A percentile compares a stretch with the other conserved stretches of the same genome.
Evolutionary conservation across 192 early-diverging fungal genomes (phyloP).

Genomic region (Coemansia umbellata): DNA sequence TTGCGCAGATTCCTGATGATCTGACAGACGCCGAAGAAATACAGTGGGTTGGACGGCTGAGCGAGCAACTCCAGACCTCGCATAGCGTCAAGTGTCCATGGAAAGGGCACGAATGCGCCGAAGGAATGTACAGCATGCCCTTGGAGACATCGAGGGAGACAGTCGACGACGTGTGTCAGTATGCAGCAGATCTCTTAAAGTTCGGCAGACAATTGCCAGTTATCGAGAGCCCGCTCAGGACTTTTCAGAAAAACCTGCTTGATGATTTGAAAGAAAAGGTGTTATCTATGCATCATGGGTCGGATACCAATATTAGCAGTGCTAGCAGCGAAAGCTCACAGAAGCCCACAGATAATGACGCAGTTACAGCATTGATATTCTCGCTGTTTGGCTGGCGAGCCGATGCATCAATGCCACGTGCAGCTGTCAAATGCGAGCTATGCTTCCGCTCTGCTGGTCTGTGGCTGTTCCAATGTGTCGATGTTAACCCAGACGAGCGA

Average conservation of each 20-base stretch:
- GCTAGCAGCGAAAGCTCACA: not conserved
- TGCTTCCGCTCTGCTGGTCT: conserved; percentile 40
- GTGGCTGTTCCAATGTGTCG: conserved; percentile 35
- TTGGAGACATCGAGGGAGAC: conserved; percentile 32
- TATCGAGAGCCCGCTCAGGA: conserved; percentile 28
- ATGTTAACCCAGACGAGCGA: not conserved
- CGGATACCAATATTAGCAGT: no score
- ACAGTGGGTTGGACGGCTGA: conserved; percentile 32
- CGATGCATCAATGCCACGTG: conserved; percentile 16
- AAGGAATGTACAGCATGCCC: conserved; percentile 29
- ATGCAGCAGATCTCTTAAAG: conserved; percentile 24
- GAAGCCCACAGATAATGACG: not conserved
- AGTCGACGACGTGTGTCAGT: conserved; percentile 30
- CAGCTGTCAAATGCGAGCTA: conserved; percentile 34
- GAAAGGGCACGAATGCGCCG: conserved; percentile 31
- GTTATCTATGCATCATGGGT: not conserved
- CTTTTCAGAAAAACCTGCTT: conserved; percentile 33
- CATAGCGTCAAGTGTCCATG: conserved; percentile 39
- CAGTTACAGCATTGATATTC: conserved; percentile 22
- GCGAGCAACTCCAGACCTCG: conserved; percentile 41
- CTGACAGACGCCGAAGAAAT: conserved; percentile 28
- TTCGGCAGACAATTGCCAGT: conserved; percentile 17
- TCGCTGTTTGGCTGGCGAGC: conserved; percentile 45
- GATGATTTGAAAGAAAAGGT: conserved; percentile 13
- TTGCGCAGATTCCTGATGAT: conserved; percentile 40